Conservation (phyloP, 2,329 filamentous ascomycete species). For the Epichloe sibirici region DNA sequence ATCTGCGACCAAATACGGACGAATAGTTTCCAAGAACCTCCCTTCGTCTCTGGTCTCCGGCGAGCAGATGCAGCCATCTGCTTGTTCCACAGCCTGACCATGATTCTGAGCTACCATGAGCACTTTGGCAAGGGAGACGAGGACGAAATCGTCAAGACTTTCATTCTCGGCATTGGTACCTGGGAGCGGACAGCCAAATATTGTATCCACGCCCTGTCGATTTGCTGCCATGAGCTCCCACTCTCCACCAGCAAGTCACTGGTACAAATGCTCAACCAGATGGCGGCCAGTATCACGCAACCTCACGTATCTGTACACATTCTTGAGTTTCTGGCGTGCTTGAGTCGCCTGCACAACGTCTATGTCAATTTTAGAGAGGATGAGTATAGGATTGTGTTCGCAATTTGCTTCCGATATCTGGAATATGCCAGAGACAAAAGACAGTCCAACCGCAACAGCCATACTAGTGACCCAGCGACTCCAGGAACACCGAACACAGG, state of each 20-base stretch:
- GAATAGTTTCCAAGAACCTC: conserved; percentile 71
- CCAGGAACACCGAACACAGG: conserved; percentile 13
- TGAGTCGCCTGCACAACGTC: conserved; percentile 72
- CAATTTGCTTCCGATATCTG: conserved; percentile 86
- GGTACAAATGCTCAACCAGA: conserved; percentile 77
- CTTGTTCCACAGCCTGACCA: conserved; percentile 74
- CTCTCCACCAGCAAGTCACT: conserved; percentile 76
- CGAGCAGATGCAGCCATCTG: conserved; percentile 83
- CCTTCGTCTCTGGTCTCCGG: conserved; percentile 62
- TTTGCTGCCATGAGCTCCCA: conserved; percentile 91
- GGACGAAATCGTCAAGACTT: conserved; percentile 78
- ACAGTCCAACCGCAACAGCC: conserved; percentile 33
- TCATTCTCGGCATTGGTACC: conserved; percentile 71
- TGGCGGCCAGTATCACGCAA: conserved; percentile 93
- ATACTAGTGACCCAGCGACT: conserved; percentile 29
- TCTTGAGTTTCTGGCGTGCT: conserved; percentile 81
- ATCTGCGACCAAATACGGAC: conserved; percentile 74
- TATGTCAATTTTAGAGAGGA: conserved; percentile 85
- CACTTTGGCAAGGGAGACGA: conserved; percentile 75
- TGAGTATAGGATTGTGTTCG: conserved; percentile 88
- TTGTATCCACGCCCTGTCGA: conserved; percentile 87
- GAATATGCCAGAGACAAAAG: conserved; percentile 70
- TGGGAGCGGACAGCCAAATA: conserved; percentile 81
- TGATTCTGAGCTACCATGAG: conserved; percentile 81
- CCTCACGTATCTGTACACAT: conserved; percentile 88